Conservation (phyloP, 2,329 filamentous ascomycete genomes). For the Curvularia sp. region DNA sequence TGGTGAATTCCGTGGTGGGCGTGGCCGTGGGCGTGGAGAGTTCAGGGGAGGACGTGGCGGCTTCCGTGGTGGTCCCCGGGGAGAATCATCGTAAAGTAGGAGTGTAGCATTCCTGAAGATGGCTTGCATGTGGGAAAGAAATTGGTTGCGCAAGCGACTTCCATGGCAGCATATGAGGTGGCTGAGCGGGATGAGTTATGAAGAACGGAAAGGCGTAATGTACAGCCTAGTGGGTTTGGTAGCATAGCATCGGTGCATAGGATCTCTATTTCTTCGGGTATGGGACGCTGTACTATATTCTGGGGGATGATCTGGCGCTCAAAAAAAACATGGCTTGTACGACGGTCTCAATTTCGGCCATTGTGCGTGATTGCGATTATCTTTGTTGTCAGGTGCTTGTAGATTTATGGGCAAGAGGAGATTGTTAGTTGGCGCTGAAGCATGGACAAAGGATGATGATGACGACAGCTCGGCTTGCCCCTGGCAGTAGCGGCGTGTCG, state of each 20-base stretch:
- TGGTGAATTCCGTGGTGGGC: slow-evolving; percentile 49
- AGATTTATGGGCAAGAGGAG: neutral
- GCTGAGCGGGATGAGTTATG: slow-evolving; percentile 33
- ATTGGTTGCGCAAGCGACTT: slow-evolving; percentile 2
- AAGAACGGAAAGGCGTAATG: slow-evolving; percentile 37
- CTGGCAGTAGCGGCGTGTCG: slow-evolving; percentile 24
- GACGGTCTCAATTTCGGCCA: neutral
- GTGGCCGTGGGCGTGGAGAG: slow-evolving; percentile 55
- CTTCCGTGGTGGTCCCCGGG: slow-evolving; percentile 42
- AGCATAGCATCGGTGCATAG: slow-evolving; percentile 51
- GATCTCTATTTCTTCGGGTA: slow-evolving; percentile 34
- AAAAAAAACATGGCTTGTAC: slow-evolving; percentile 37
- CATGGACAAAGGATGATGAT: slow-evolving; percentile 12
- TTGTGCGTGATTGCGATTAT: neutral
- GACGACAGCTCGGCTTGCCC: slow-evolving; percentile 20
- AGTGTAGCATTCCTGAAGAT: slow-evolving; percentile 10
- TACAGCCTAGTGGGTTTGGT: slow-evolving; percentile 46
- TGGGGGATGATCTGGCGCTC: slow-evolving; percentile 35
- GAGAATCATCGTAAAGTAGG: slow-evolving; percentile 34
- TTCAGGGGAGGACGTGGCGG: slow-evolving; percentile 54
- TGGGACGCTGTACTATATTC: slow-evolving; percentile 44
- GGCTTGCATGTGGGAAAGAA: slow-evolving; percentile 4
- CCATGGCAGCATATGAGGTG: slow-evolving; percentile 28
- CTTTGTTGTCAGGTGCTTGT: neutral
- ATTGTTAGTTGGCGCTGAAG: neutral